Base-by-base conservation (phyloP, 768 basidiomycete species). In the Calocybe cyanea region DNA sequence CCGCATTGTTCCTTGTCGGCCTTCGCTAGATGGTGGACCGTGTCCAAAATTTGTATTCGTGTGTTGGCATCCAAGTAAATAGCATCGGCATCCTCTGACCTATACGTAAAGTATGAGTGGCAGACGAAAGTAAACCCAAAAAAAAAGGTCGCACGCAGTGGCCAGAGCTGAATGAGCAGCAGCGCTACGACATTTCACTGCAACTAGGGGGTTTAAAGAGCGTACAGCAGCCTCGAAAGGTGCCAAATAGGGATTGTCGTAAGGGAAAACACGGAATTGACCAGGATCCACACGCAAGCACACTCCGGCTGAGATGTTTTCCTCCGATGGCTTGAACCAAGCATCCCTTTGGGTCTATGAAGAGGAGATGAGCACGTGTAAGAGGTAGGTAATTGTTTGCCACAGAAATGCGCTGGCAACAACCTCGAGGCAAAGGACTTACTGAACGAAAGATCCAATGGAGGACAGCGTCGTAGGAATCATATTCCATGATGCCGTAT, bases 1-100 rank as follows among this genome's bases (percentile, higher is more conserved):
- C 83, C 92, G 40, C 86, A 91, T 57, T 93, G 91, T 59, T 93
- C 91, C 68, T 92, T 93, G 60, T 93, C 87, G 6, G 90, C 90
- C 32, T 77, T 75, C 5, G 84, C 78, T 33, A 94, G 69, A 46
- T 78, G 73, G 42, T 60, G 57, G 54, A 93, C 80, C 13, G 78
- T 78, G 48, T 88, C 84, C 19, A 94, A 63, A 45, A 94, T 81
- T 64, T 94, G 92, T 42, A 94, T 93, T 5, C 89, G 84, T 1
- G 90, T 93, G 59, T 92, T 81, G 45, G 64, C 61, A 64, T 90
- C 87, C 49, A 94, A 75, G 55, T 82, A 82, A 51, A 89, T 79
- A 23, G 77, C 78, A 8, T 62, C 63, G 1, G 77, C 75, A 53
- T 83, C 77, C 4, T 83, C 81, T 14, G 74, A 53, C 19, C 86